Evolutionary conservation across 1,139 yeast species (phyloP), one percentile per base, ranked within the genome.

Genomic region (Debaryomyces sp.): DNA sequence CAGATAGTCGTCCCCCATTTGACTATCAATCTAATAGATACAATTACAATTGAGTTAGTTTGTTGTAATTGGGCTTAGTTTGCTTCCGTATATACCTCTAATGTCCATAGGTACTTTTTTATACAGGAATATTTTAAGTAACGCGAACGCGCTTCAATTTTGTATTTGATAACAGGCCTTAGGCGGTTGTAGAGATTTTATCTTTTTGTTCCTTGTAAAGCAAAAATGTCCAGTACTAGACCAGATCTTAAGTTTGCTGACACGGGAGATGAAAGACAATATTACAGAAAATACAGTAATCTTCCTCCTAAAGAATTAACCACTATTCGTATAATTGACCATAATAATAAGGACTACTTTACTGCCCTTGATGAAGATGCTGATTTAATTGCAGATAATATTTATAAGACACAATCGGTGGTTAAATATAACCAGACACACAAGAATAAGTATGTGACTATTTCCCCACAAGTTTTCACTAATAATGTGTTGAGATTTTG

Each of bases 341-440:
- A 76, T 60, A 72, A 71, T 58, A 82, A 84, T 51, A 85, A 85
- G 46, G 96, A 89, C 53, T 89, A 87, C 63, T 91, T 85, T 65
- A 83, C 89, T 0, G 86, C 83, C 1, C 75, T 90, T 32, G 89
- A 86, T 36, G 75, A 73, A n/a, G 97, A 92, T 64, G 97, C 98
- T 3, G 78, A 79, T 43, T 76, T 83, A 51, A 88, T 90, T 39
- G 97, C 97, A 3, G 95, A 91, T 53, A 74, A 78, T 48, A 84
- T 94, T 29, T 94, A 89, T 68, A 87, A 87, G 57, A 89, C 98
- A 0, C 83, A 80, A 39, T 83, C 95, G 17, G 96, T 90, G 5
- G 66, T 94, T 48, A 92, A 92, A 57, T 63, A 67, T 48, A 78
- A 81, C 49, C 54, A 64, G 18, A 62, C 71, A 17, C 77, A 74